These are phyloP conservation scores for Eimeria brunetti DNA, from an alignment of 169 alveolate species.

Conservation along the genomic window DNA sequence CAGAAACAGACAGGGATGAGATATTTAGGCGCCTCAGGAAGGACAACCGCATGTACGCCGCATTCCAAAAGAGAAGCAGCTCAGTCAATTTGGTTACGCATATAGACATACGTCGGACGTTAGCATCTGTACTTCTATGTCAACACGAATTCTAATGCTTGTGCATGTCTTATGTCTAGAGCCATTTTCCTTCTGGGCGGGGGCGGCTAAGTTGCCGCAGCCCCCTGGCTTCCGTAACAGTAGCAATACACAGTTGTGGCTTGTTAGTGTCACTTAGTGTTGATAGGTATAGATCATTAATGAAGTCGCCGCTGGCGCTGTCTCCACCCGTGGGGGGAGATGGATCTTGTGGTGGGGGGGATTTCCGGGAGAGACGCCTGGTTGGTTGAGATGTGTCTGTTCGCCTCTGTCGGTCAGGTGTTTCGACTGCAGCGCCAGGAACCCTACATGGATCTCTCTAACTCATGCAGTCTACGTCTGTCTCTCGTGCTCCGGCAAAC, in stretches of 20 bases:
- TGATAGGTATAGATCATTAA: neutral
- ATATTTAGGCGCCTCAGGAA: conserved; percentile 66
- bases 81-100: neutral
- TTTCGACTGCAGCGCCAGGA: conserved; percentile 96
- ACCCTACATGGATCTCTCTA: conserved; percentile 98
- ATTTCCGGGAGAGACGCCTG: neutral
- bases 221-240: neutral
- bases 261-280: neutral
- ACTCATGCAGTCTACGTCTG: conserved; percentile 97
- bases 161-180: neutral
- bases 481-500: conserved; percentile 97
- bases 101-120: neutral
- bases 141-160: neutral
- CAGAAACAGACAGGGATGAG: conserved; percentile 74
- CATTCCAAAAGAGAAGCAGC: neutral
- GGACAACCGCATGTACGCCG: conserved; percentile 71
- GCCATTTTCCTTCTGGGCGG: neutral
- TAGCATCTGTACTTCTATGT: neutral
- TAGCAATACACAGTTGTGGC: neutral
- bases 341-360: neutral
- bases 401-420: conserved; percentile 85
- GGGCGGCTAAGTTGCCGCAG: neutral
- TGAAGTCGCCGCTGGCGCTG: neutral
- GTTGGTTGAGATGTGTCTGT: neutral
- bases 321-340: neutral